Evolutionary conservation across 148 eudicot genomes (phyloP).

Genomic region (Rhododendron griersonianum): DNA sequence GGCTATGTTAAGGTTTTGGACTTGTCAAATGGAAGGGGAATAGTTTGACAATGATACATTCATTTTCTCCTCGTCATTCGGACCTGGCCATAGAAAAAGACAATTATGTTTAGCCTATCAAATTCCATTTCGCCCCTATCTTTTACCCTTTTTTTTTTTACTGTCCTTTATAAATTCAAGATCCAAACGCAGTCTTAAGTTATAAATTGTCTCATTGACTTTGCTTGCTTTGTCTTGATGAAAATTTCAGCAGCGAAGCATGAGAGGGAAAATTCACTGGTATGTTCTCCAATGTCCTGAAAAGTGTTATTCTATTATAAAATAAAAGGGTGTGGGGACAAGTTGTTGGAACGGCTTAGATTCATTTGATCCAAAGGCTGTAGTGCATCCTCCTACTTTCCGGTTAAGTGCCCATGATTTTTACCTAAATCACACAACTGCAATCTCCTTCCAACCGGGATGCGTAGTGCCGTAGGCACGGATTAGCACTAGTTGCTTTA

Average conservation of each 20-base stretch:
- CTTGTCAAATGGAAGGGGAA: neutral
- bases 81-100: neutral
- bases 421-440: too few species aligned
- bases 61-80: neutral
- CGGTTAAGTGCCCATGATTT: too few species aligned
- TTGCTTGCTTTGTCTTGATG: neutral
- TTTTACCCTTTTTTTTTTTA: too few species aligned
- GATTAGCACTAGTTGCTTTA: neutral
- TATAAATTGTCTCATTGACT: neutral
- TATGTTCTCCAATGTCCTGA: conserved; percentile 19
- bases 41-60: neutral
- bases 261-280: conserved; percentile 58
- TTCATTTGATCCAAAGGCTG: too few species aligned
- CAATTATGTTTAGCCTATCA: neutral
- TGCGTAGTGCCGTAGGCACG: too few species aligned
- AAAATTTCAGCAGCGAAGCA: conserved; percentile 33
- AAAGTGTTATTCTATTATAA: neutral
- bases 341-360: too few species aligned
- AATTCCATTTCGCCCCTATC: neutral
- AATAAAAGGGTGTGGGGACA: too few species aligned
- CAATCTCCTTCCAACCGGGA: too few species aligned
- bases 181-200: neutral
- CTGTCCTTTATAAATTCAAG: neutral
- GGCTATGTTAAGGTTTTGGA: neutral
- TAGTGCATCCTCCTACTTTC: too few species aligned